phyloP scores from a whole-genome alignment of 1,284 basidiomycete species.

The Phenoliferia sp. region DNA sequence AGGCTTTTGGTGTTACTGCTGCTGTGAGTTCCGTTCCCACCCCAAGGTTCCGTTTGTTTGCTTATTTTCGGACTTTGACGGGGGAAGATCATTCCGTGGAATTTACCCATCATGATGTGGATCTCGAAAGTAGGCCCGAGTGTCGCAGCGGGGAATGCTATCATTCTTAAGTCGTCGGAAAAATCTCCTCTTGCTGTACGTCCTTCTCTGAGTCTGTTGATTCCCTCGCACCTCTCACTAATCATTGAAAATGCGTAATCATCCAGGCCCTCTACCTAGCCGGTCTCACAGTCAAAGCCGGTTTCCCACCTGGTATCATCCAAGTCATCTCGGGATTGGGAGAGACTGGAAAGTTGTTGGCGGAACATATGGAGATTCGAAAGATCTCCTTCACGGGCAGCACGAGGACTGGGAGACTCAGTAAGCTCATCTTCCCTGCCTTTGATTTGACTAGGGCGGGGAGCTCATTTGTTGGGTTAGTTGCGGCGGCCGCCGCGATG shows the following conservation, averaged over 20 bases:
- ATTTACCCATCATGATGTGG: conserved; percentile 31
- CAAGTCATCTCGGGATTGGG: conserved; percentile 18
- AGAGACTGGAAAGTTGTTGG: conserved; percentile 19
- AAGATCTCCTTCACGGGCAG: conserved; percentile 36
- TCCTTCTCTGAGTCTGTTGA: not conserved
- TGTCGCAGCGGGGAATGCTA: conserved; percentile 33
- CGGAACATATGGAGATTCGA: conserved; percentile 32
- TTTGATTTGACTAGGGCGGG: not conserved
- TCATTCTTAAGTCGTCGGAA: conserved; percentile 34
- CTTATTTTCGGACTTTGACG: too few relatives aligned
- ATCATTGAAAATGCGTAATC: too few relatives aligned
- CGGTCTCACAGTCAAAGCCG: conserved; percentile 26
- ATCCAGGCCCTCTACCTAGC: conserved; percentile 27
- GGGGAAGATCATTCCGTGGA: conserved; percentile 22
- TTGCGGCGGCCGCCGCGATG: conserved; percentile 9
- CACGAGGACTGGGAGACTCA: conserved; percentile 16
- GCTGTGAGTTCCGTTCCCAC: conserved; percentile 11
- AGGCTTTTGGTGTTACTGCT: conserved; percentile 25
- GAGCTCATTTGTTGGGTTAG: not conserved
- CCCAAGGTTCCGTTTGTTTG: too few relatives aligned
- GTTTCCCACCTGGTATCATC: conserved; percentile 34
- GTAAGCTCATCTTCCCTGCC: not conserved
- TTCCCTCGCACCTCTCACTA: too few relatives aligned
- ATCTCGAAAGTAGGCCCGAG: conserved; percentile 34
- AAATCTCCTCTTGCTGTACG: conserved; percentile 27